phyloP scores from a whole-genome alignment of 2,329 filamentous ascomycete species.

The Aureobasidium subglaciale region DNA sequence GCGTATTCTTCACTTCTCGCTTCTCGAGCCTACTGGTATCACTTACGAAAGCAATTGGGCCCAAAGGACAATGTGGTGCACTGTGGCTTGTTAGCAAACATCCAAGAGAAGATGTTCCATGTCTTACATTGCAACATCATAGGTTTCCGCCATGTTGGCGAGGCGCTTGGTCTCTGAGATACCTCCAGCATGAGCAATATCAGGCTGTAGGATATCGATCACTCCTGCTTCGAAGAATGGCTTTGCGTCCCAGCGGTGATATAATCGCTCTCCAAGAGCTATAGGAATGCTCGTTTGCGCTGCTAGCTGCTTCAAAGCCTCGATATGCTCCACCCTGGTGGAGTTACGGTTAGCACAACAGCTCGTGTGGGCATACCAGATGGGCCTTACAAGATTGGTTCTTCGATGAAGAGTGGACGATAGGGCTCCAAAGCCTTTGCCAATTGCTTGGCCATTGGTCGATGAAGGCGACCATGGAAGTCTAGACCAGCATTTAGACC shows the following conservation, averaged over 20 bases:
- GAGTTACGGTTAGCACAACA: slow-evolving; percentile 35
- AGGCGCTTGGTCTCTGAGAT: slow-evolving; percentile 66
- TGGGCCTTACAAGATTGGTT: neutral
- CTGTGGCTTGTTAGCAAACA: neutral
- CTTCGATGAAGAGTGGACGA: slow-evolving; percentile 65
- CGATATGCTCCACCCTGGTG: slow-evolving; percentile 60
- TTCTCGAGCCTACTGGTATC: no score
- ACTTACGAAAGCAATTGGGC: slow-evolving; percentile 58
- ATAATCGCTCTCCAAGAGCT: slow-evolving; percentile 64
- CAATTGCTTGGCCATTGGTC: slow-evolving; percentile 74
- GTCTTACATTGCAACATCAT: slow-evolving; percentile 51
- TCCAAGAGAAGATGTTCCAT: neutral
- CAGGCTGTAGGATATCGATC: slow-evolving; percentile 67
- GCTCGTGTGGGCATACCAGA: no score
- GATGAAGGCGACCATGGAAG: slow-evolving; percentile 70
- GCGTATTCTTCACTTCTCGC: no score
- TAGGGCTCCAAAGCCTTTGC: slow-evolving; percentile 60
- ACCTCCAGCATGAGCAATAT: slow-evolving; percentile 64
- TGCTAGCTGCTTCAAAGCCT: slow-evolving; percentile 56
- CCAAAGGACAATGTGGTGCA: slow-evolving; percentile 67
- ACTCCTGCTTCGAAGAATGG: slow-evolving; percentile 61
- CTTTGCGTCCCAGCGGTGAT: slow-evolving; percentile 66
- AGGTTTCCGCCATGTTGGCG: slow-evolving; percentile 63
- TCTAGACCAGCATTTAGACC: slow-evolving; percentile 69
- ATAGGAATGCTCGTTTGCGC: slow-evolving; percentile 56